phyloP scores from a whole-genome alignment of 2,329 filamentous ascomycete genomes.

The Aspergillus sp. region DNA sequence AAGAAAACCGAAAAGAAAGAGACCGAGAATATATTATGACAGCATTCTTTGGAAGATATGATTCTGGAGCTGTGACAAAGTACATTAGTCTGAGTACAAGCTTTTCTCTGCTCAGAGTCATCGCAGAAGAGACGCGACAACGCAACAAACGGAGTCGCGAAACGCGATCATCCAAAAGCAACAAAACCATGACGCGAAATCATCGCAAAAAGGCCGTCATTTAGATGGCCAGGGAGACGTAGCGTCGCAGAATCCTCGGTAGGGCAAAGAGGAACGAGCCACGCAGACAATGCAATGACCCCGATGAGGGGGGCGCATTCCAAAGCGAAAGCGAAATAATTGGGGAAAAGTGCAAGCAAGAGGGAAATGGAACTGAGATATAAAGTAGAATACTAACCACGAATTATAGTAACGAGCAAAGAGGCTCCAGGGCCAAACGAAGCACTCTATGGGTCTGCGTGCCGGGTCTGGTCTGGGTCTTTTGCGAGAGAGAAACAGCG shows the following conservation, averaged over 20 bases:
- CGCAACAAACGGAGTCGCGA: conserved; percentile 12
- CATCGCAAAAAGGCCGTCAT: conserved; percentile 1
- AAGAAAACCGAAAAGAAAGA: conserved; percentile 10
- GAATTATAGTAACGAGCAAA: conserved; percentile 14
- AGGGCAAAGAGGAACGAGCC: neutral
- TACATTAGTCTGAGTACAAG: conserved; percentile 15
- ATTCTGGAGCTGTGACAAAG: conserved; percentile 12
- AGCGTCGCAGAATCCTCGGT: neutral
- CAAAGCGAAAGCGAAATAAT: neutral
- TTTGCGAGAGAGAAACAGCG: conserved; percentile 13
- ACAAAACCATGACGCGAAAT: conserved; percentile 14
- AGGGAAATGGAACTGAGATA: conserved; percentile 5
- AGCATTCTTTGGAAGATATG: conserved; percentile 30
- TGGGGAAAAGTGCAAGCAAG: neutral
- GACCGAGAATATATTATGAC: conserved; percentile 20
- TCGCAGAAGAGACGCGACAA: conserved; percentile 17
- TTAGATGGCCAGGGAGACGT: neutral
- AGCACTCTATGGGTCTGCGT: conserved; percentile 23
- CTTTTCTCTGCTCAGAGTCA: neutral
- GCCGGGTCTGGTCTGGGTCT: conserved; percentile 23
- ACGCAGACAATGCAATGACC: conserved; percentile 9
- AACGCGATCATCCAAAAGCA: conserved; percentile 6
- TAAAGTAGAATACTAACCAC: conserved; percentile 20
- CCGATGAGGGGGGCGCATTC: conserved; percentile 11
- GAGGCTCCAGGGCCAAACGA: conserved; percentile 18